A percentile compares a stretch with the other conserved stretches of the same genome.
Evolutionary conservation across 2,329 filamentous ascomycete genomes (phyloP).

Genomic region (Boeremia lycopersici): DNA sequence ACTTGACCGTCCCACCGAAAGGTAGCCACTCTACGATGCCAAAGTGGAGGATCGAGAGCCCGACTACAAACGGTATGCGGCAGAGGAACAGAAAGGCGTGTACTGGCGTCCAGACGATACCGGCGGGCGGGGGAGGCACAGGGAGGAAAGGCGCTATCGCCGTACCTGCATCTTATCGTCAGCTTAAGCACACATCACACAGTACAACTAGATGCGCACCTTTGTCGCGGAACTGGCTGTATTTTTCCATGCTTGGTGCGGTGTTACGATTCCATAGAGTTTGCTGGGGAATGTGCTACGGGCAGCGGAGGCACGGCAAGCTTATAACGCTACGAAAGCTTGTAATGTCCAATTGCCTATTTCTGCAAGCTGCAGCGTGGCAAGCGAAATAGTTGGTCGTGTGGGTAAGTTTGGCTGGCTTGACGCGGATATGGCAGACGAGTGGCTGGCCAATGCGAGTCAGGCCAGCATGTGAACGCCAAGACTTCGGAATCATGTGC

Average conservation of each 20-base stretch:
- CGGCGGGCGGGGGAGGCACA: constrained; percentile 68
- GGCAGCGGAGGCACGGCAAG: not conserved
- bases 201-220: constrained; percentile 56
- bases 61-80: constrained; percentile 78
- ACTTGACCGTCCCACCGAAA: constrained; percentile 71
- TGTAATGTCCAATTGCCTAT: constrained; percentile 13
- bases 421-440: constrained; percentile 20
- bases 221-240: constrained; percentile 89
- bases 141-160: constrained; percentile 97
- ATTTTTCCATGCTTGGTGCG: constrained; percentile 78
- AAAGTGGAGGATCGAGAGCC: constrained; percentile 74
- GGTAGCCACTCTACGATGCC: constrained; percentile 82
- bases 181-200: constrained; percentile 9
- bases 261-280: constrained; percentile 30
- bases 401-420: constrained; percentile 17
- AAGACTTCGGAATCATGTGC: constrained; percentile 18
- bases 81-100: constrained; percentile 77
- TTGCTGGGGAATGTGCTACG: not conserved
- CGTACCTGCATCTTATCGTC: constrained; percentile 66
- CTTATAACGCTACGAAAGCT: constrained; percentile 6
- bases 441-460: constrained; percentile 23
- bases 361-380: constrained; percentile 19
- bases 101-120: constrained; percentile 65
- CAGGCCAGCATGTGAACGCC: constrained; percentile 36
- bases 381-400: constrained; percentile 11